Base-by-base conservation (phyloP, 1,139 yeast genomes). In the Yamadazyma atmosphaerica region DNA sequence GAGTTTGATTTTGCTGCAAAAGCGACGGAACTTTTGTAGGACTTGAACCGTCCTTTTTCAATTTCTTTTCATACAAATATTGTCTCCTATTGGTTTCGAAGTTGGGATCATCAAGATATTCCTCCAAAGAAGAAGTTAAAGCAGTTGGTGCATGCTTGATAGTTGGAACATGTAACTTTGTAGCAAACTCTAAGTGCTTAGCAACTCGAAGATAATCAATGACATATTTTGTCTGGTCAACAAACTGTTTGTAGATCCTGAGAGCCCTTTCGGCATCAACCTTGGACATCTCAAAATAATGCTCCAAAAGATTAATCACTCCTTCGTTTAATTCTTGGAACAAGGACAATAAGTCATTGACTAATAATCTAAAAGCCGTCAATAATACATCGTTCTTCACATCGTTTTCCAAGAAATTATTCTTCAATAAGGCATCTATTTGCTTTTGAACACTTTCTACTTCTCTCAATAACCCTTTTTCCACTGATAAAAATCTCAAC, bases 91-190 rank as follows among this genome's bases (percentile, higher is more conserved):
- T 88, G 8, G 68, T 64, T 53, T 87, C 96, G 60, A 86, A 87
- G 54, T 83, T 85, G n/a, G 87, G 87, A 58, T 86, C 96, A 54
- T 82, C 77, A 52, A 92, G 68, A 60, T 92, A 94, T 51, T 90
- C 97, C 56, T 88, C 95, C 41, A 92, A 73, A 11, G 95, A 84
- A 30, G 83, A 75, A 7, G 96, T 86, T 51, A 92, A 74, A 19
- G 96, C 94, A 2, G 97, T 90, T 11, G 98, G 98, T 0, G 98
- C 97, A 62, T 92, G 98, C 59, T 88, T 88, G 44, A 92, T 90
- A 11, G 96, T 90, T 19, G 98, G 98, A 22, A 92, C 96, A 55
- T 86, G 89, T 44, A 92, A 69, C 52, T 89, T 89, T 1, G 98
- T 88, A 2, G 92, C 81, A 55, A 82, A 79, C 58, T 88, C 96